Evolutionary conservation across 352 stramenopile genomes (phyloP).

Genomic region (Phytophthora meadii): DNA sequence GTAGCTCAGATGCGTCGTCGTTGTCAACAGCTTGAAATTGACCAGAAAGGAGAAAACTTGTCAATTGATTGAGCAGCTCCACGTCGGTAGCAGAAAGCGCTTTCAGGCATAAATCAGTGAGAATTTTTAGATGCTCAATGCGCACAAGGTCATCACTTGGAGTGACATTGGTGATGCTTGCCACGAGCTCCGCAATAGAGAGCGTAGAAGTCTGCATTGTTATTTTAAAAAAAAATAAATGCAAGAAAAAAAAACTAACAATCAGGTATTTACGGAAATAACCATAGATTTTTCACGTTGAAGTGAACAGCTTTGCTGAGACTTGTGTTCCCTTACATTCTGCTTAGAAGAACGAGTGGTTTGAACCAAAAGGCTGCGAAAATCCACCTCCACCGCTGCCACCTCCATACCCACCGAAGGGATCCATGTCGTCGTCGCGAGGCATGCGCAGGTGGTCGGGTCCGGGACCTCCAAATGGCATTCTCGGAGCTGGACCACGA

Average conservation of each 20-base stretch:
- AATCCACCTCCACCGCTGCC: constrained; percentile 43
- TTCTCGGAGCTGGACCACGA: constrained; percentile 52
- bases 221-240: too few species aligned
- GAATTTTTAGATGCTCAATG: constrained; percentile 12
- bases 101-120: constrained; percentile 6
- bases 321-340: too few species aligned
- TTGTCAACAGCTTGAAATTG: constrained; percentile 24
- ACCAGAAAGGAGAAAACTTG: constrained; percentile 18
- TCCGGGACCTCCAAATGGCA: constrained; percentile 78
- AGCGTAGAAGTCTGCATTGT: background rate
- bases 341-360: constrained; percentile 72
- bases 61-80: constrained; percentile 25
- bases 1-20: constrained; percentile 33
- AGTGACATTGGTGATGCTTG: constrained; percentile 9
- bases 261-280: too few species aligned
- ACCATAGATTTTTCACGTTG: too few species aligned
- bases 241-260: too few species aligned
- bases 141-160: constrained; percentile 15
- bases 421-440: constrained; percentile 63
- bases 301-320: too few species aligned
- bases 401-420: constrained; percentile 40
- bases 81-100: constrained; percentile 16
- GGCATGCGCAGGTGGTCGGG: constrained; percentile 87
- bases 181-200: constrained; percentile 29
- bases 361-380: constrained; percentile 64